Evolutionary conservation across 768 basidiomycete genomes (phyloP), one percentile per base, ranked within the genome.

Genomic region (Suillus sp.): DNA sequence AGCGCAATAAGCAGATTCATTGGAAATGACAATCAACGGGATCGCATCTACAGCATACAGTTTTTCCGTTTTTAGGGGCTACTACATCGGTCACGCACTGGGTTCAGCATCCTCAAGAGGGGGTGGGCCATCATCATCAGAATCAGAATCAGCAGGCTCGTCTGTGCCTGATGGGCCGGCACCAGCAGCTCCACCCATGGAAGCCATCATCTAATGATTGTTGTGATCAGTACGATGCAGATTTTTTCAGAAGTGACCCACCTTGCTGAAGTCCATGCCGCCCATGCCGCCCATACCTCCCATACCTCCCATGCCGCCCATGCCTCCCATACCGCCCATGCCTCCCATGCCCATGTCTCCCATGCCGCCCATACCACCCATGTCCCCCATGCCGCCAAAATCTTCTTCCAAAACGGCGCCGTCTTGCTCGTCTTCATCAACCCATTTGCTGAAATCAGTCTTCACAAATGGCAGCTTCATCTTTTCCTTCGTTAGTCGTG

Each of bases 341-440:
- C 69, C 74, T 13, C 76, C 79, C 30, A 79, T 79, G 4, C 79
- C 81, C 82, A 86, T 84, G 0, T 82, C 84, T 48, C 80, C 79
- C 77, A 84, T 78, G 18, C 78, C 79, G 3, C 64, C 70, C 9
- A 77, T 80, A 76, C 82, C 79, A 25, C 80, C 83, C 30, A 73
- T 71, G 62, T 77, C 74, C 27, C 74, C 78, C 45, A 77, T 76
- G 48, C 69, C 62, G 5, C 64, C 74, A 38, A 73, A 65, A 4
- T 71, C 64, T 2, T 88, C 86, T 2, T 77, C 73, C n/a, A 79
- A 63, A 10, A 66, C 68, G 27, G 77, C 83, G 58, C 82, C 90
- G 45, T 92, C 91, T 78, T 98, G 96, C 74, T 99, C 96, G 73
- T 98, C 96, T 79, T 98, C 96, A 71, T 98, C 96, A 47, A 91